phyloP scores from a whole-genome alignment of 2,329 filamentous ascomycete species.

The Microdochium nivale region DNA sequence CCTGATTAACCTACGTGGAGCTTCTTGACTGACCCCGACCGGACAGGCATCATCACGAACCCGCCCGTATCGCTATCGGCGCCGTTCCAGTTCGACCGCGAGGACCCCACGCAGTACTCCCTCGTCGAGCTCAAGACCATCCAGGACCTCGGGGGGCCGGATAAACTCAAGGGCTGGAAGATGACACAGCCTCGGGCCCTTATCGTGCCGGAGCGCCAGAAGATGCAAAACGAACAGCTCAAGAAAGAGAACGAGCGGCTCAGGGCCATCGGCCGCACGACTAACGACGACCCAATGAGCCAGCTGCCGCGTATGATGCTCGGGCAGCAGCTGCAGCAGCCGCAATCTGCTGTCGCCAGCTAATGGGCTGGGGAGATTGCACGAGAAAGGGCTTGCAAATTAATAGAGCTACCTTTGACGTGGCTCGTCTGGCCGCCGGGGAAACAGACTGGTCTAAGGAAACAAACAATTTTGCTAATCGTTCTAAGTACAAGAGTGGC shows the following conservation, averaged over 20 bases:
- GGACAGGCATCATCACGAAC: slow-evolving; percentile 46
- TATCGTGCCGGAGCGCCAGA: slow-evolving; percentile 40
- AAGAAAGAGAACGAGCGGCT: background rate
- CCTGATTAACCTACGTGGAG: background rate
- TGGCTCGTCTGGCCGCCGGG: no score
- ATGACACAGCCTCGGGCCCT: slow-evolving; percentile 38
- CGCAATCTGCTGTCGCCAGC: background rate
- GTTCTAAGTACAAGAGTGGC: no score
- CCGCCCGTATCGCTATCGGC: slow-evolving; percentile 42
- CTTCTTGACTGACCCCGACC: background rate
- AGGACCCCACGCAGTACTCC: slow-evolving; percentile 37
- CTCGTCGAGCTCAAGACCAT: slow-evolving; percentile 48
- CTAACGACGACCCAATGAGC: background rate
- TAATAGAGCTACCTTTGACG: no score
- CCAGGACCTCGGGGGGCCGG: slow-evolving; percentile 33
- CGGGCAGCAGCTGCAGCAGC: background rate
- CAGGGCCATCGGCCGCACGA: background rate
- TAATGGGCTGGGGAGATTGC: no score
- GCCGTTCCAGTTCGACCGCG: slow-evolving; percentile 43
- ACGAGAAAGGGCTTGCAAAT: no score
- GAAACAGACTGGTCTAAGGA: no score
- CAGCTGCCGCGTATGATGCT: background rate
- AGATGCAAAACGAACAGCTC: slow-evolving; percentile 26
- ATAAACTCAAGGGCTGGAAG: slow-evolving; percentile 41
- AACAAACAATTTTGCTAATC: no score